A percentile compares a stretch with the other conserved stretches of the same genome.
These are phyloP conservation scores for Phytopythium oedochilum DNA, from an alignment of 352 stramenopile species.

Conservation along the genomic window DNA sequence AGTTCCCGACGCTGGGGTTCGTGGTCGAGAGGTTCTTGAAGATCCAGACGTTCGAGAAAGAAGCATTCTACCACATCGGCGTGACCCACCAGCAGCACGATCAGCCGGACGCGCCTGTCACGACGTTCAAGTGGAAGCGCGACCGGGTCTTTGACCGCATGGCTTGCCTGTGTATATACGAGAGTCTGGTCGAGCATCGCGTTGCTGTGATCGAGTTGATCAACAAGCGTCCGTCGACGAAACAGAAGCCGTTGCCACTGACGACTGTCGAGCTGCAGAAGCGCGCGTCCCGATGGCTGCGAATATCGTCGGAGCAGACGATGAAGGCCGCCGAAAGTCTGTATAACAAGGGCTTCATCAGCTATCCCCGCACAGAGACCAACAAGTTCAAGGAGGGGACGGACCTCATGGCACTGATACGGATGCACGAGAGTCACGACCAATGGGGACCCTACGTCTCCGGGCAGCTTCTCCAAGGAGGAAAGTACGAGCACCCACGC, in stretches of 20 bases:
- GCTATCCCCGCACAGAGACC: slow-evolving; percentile 99
- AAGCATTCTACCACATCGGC: slow-evolving; percentile 96
- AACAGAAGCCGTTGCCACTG: slow-evolving; percentile 95
- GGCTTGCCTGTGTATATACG: slow-evolving; percentile 91
- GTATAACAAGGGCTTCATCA: slow-evolving; percentile 98
- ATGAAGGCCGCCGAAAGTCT: slow-evolving; percentile 96
- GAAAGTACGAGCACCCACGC: slow-evolving; percentile 83
- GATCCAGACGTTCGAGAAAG: slow-evolving; percentile 96
- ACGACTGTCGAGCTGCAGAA: slow-evolving; percentile 99
- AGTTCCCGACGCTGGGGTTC: slow-evolving; percentile 99
- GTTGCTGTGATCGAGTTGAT: slow-evolving; percentile 61
- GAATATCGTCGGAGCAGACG: slow-evolving; percentile 94
- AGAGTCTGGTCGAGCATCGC: slow-evolving; percentile 59
- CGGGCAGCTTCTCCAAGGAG: slow-evolving; percentile 40
- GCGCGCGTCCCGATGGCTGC: slow-evolving; percentile 92
- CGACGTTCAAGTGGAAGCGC: slow-evolving; percentile 96
- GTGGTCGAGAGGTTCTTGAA: slow-evolving; percentile 92
- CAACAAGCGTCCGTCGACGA: slow-evolving; percentile 84
- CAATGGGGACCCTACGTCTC: slow-evolving; percentile 81
- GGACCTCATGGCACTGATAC: slow-evolving; percentile 82
- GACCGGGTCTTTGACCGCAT: slow-evolving; percentile 94
- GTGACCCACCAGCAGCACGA: slow-evolving; percentile 70
- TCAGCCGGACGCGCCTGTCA: slow-evolving; percentile 48
- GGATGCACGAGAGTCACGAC: slow-evolving; percentile 61
- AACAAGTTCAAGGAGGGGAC: slow-evolving; percentile 96